Evolutionary conservation across 768 basidiomycete species (phyloP).

Genomic region (Suillus subluteus): DNA sequence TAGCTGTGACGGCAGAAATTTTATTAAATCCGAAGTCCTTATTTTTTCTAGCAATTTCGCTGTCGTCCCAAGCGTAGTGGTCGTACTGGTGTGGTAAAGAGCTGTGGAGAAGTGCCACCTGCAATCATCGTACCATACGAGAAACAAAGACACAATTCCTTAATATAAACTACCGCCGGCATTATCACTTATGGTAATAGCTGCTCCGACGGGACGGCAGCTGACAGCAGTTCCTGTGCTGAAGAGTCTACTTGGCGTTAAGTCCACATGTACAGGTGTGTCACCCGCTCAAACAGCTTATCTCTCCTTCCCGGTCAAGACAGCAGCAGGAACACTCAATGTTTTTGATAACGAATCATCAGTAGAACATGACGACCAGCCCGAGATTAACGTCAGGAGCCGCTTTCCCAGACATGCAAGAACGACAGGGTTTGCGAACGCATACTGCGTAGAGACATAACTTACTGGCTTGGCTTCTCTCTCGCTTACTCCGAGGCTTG

Average conservation of each 20-base stretch:
- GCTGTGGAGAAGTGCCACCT: not conserved
- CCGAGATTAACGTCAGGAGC: not conserved
- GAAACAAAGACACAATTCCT: slow-evolving; percentile 3
- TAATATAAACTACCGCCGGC: not conserved
- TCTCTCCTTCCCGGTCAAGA: not conserved
- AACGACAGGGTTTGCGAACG: not conserved
- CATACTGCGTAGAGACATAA: not conserved
- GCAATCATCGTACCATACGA: not conserved
- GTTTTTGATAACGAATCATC: not conserved
- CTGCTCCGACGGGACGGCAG: not conserved
- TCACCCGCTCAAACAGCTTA: not conserved
- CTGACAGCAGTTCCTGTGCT: too few species aligned
- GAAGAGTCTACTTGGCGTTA: not conserved
- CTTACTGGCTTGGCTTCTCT: too few species aligned
- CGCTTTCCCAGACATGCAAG: not conserved
- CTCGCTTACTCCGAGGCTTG: not conserved
- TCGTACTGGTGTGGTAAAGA: not conserved
- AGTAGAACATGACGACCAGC: not conserved
- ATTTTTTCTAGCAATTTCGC: not conserved
- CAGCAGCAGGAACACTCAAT: not conserved
- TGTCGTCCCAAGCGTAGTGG: not conserved
- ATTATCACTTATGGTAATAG: not conserved
- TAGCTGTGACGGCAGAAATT: slow-evolving; percentile 47
- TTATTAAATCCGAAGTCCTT: not conserved
- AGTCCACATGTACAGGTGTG: not conserved